Percentiles rank a stretch among this genome's conserved stretches.
Evolutionary conservation across 2,329 filamentous ascomycete species (phyloP).

Genomic region (Sclerotiophoma versabilis): DNA sequence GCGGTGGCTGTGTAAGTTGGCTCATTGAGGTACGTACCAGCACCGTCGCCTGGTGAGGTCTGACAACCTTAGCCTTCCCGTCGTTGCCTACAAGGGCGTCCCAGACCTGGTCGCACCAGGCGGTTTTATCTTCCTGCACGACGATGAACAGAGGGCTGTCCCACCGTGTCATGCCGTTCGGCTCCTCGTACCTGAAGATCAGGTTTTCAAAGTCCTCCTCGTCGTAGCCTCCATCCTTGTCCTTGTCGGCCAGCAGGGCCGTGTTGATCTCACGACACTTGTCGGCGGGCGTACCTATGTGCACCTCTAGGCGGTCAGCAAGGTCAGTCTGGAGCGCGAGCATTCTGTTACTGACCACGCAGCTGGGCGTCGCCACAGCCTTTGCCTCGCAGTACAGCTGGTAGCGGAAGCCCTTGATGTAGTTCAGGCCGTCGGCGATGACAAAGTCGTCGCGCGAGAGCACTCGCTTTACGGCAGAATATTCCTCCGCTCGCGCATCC

Average conservation of each 20-base stretch:
- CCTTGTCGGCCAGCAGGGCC: slow-evolving; percentile 56
- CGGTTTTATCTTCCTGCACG: slow-evolving; percentile 74
- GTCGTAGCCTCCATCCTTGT: slow-evolving; percentile 57
- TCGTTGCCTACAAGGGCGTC: slow-evolving; percentile 68
- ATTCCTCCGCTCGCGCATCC: slow-evolving; percentile 77
- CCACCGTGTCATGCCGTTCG: slow-evolving; percentile 84
- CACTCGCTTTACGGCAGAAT: slow-evolving; percentile 79
- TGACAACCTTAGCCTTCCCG: slow-evolving; percentile 70
- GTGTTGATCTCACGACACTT: slow-evolving; percentile 67
- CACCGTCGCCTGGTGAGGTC: slow-evolving; percentile 78
- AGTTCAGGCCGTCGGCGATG: slow-evolving; percentile 81
- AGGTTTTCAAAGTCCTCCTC: slow-evolving; percentile 77
- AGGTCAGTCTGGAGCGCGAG: neutral
- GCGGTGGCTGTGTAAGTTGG: neutral
- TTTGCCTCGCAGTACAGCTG: slow-evolving; percentile 87
- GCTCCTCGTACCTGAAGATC: slow-evolving; percentile 84
- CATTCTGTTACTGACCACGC: slow-evolving; percentile 62
- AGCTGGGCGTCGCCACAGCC: slow-evolving; percentile 76
- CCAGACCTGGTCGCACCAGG: slow-evolving; percentile 76
- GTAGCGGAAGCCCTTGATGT: slow-evolving; percentile 90
- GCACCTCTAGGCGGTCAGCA: slow-evolving; percentile 54
- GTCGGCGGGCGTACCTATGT: slow-evolving; percentile 64
- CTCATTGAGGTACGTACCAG: slow-evolving; percentile 49
- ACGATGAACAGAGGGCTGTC: slow-evolving; percentile 83
- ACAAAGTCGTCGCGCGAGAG: slow-evolving; percentile 77